Evolutionary conservation across 2,329 filamentous ascomycete genomes (phyloP), one percentile per base, ranked within the genome.

Genomic region (Arthrobotrys pseudoclavata): DNA sequence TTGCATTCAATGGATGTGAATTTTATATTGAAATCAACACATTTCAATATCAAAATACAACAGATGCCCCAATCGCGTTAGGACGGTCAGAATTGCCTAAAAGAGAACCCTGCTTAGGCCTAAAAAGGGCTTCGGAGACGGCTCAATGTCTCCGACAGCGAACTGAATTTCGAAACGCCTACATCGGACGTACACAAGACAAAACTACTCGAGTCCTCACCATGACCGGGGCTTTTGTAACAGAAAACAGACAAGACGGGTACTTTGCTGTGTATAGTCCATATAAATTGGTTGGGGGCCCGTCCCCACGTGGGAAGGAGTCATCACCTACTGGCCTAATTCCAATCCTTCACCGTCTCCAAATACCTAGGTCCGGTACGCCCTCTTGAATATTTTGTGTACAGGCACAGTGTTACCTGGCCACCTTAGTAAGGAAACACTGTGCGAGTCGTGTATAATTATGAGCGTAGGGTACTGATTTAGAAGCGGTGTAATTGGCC

Each of bases 241-340:
- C 15, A 47, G 42, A 22, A 22, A 50, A n/a, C 24, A 26, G 3
- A 50, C n/a, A 4, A 26, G 29, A 7, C 29, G 29, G 29, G 29
- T 26, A 26, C 29, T 7, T 4, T 4, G 29, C 3, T 31, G 29
- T n/a, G n/a, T n/a, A n/a, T n/a, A n/a, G n/a, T 29, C 29, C 29
- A 37, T 37, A 37, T 37, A 37, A 40, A 40, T 20, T 20, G 12
- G 20, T 34, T 26, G n/a, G 47, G 31, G 52, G 24, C 12, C 31
- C 15, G 47, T 48, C 64, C 57, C 6, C 64, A 66, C 71, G 71
- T 69, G 71, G 55, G 66, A 70, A 57, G 52, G 57, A 69, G 66
- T 66, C 60, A 76, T 24, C 6, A 10, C 22, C 18, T 18, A 70
- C 26, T 76, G 72, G 72, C 31, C 22, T 72, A 26, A 4, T 34